Evolutionary conservation across 306 rosid species (phyloP), one percentile per base, ranked within the genome.

Genomic region (Rosa persica): DNA sequence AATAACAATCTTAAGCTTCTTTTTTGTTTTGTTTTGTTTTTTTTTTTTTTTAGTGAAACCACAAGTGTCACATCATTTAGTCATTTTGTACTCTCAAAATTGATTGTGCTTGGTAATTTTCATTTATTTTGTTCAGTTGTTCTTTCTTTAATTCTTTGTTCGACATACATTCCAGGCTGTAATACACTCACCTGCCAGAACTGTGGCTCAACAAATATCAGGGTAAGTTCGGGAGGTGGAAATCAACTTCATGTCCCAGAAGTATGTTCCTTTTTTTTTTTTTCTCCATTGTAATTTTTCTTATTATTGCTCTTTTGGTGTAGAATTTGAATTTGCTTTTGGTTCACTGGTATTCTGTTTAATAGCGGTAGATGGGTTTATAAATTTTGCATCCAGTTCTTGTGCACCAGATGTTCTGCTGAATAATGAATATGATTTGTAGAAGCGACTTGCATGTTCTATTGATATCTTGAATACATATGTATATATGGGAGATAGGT

Each of bases 161-260:
- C 36, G 4, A 15, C 22, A 15, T 16, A 36, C 42, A 65, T 65
- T 65, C 12, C 70, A 65, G 70, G 70, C 11, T 17, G 23, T 17
- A 36, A 16, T 36, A 65, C 23, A 65, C 23, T n/a, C 49, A n/a
- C 39, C 67, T 22, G 23, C 10, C 4, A 55, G 67, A 42, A 74
- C 25, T 74, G 64, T 62, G 20, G 64, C 67, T 22, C 77, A 55
- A 13, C 77, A 55, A 15, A 46, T 43, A 22, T 42, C 67, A 23
- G 25, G 67, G 77, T 74, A 74, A 55, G 77, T 74, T 74, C 15
- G 49, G 6, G 0, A 48, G 30, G 10, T 19, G 12, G 48, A 70
- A 15, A 15, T 36, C 46, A 65, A 34, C 44, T 65, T 62, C 38
- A 15, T 65, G 70, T 36, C 70, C 70, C 46, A 65, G 17, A 36